Evolutionary conservation across 495 filamentous ascomycete genomes (phyloP), one percentile per base, ranked within the genome.

Genomic region (Neurospora pannonica): DNA sequence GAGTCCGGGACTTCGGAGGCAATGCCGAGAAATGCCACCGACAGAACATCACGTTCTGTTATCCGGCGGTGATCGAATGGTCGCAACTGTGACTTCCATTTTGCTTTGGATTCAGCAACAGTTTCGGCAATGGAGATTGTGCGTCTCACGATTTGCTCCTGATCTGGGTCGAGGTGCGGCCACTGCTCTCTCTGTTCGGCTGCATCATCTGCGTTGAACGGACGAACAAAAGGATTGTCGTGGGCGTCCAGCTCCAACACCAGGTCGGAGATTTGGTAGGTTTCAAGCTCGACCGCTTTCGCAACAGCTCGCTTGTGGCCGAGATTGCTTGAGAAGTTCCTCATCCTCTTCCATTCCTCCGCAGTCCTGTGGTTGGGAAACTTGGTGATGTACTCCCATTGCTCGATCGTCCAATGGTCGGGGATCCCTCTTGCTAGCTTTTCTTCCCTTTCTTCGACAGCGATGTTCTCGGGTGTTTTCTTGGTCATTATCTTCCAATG

Each of bases 211-310:
- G 71, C 15, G 39, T 76, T 70, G 36, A 74, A 79, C 0, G 62
- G 69, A 2, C 80, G 79, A 71, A 81, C 79, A 19, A 78, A 73
- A 2, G 71, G 70, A 24, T 37, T 76, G 11, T 76, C 40, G 38
- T 76, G 77, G 46, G 77, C 77, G 71, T 82, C 79, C 62, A 83
- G 78, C 19, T 81, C 76, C 19, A 83, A 19, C 5, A 83, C 21
- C 37, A 82, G 40, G 0, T 67, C 4, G 1, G 79, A 74, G 28
- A 74, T 70, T 0, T 78, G 60, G 69, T 77, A 79, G 10, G 54
- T 71, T 17, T 31, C 48, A 10, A 62, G 39, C 2, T 72, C 37
- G 7, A 60, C 17, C 17, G 28, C 19, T 72, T 72, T 72, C 24
- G 38, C 39, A 31, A 31, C 17, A n/a, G 43, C 42, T 69, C 40